phyloP scores from a whole-genome alignment of 192 early-diverging fungal genomes.

The Phlyctochytrium planicorne region DNA sequence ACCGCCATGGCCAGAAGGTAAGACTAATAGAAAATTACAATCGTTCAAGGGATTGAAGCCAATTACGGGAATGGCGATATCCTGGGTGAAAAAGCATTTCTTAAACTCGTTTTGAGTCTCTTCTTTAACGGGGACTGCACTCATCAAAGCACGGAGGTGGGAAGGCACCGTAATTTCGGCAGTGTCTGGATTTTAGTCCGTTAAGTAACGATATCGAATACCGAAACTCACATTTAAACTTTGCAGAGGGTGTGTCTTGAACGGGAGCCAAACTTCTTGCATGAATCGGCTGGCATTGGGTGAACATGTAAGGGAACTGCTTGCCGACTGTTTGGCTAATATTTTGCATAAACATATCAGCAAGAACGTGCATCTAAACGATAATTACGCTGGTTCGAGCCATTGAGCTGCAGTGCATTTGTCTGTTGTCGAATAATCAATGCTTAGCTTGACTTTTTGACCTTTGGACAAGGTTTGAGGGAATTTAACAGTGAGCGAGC shows the following conservation, averaged over 20 bases:
- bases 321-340: constrained; percentile 95
- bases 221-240: constrained; percentile 66
- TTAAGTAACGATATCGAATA: not conserved
- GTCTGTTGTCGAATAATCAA: constrained; percentile 76
- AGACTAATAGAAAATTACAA: constrained; percentile 40
- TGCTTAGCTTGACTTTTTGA: constrained; percentile 53
- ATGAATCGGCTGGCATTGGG: constrained; percentile 95
- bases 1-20: constrained; percentile 95
- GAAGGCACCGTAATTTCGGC: constrained; percentile 76
- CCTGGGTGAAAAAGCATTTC: constrained; percentile 82
- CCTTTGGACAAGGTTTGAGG: constrained; percentile 57
- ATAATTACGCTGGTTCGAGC: constrained; percentile 69
- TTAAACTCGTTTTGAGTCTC: constrained; percentile 43
- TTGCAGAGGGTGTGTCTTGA: constrained; percentile 59
- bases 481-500: constrained; percentile 26
- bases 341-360: not conserved
- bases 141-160: constrained; percentile 89
- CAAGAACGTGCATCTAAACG: not conserved
- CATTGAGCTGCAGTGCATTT: constrained; percentile 89
- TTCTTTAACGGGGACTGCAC: constrained; percentile 70
- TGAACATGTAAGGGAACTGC: constrained; percentile 92
- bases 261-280: constrained; percentile 86
- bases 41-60: not conserved
- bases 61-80: constrained; percentile 76
- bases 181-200: constrained; percentile 55